Percentiles rank a stretch among this genome's conserved stretches.
Evolutionary conservation across 73 alveolate genomes (phyloP).

Genomic region (Paramecium biaurelia): DNA sequence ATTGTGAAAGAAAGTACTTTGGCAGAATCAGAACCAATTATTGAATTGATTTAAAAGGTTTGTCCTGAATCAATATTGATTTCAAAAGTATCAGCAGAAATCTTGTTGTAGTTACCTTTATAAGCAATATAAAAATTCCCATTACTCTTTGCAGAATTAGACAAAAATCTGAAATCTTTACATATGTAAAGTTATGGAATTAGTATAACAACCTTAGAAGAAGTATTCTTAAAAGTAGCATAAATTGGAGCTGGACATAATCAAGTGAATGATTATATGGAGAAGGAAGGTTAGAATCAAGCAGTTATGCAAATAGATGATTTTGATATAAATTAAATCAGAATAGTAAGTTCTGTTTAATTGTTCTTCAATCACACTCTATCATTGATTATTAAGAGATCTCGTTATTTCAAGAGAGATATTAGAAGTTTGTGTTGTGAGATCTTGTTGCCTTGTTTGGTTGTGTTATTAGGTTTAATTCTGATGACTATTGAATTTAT

Average conservation of each 20-base stretch:
- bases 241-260: conserved; percentile 33
- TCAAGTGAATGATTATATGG: neutral
- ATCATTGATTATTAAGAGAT: conserved; percentile 82
- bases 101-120: conserved; percentile 63
- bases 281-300: neutral
- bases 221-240: conserved; percentile 94
- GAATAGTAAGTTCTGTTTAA: conserved; percentile 29
- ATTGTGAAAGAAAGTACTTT: conserved; percentile 61
- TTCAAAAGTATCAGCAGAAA: conserved; percentile 75
- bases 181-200: conserved; percentile 74
- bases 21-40: conserved; percentile 55
- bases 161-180: conserved; percentile 54
- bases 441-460: conserved; percentile 83
- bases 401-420: conserved; percentile 77
- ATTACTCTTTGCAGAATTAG: conserved; percentile 69
- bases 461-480: conserved; percentile 85
- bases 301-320: conserved; percentile 18
- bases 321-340: conserved; percentile 44
- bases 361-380: conserved; percentile 75
- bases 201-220: conserved; percentile 96
- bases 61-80: conserved; percentile 59
- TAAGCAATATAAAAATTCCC: conserved; percentile 63
- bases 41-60: conserved; percentile 45
- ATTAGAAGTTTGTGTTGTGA: conserved; percentile 83
- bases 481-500: conserved; percentile 68